phyloP scores from a whole-genome alignment of 2,329 filamentous ascomycete genomes.

The Passalora sequoiae region DNA sequence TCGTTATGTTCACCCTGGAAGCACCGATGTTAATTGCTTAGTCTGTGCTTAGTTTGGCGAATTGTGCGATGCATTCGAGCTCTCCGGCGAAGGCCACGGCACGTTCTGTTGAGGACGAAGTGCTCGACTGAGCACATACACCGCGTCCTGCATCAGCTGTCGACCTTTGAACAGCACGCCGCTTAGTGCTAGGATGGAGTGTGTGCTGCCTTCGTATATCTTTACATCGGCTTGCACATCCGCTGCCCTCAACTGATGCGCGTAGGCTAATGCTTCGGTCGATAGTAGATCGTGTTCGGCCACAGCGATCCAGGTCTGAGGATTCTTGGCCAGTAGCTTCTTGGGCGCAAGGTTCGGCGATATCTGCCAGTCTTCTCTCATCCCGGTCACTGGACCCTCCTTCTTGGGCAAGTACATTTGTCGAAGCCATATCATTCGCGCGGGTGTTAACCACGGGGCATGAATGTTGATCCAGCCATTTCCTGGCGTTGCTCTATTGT shows the following conservation, averaged over 20 bases:
- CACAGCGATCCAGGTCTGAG: constrained; percentile 20
- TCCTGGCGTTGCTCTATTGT: constrained; percentile 17
- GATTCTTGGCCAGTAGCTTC: constrained; percentile 18
- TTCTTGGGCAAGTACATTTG: constrained; percentile 18
- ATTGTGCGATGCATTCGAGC: neutral
- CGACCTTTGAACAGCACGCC: constrained; percentile 15
- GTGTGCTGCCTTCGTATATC: constrained; percentile 19
- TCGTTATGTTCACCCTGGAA: too few relatives aligned
- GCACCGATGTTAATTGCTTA: too few relatives aligned
- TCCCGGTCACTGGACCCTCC: neutral
- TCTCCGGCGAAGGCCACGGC: constrained; percentile 7
- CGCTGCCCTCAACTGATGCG: constrained; percentile 12
- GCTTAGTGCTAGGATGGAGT: constrained; percentile 17
- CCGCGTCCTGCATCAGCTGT: constrained; percentile 20
- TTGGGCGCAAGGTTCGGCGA: constrained; percentile 18
- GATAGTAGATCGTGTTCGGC: constrained; percentile 19
- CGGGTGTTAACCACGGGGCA: constrained; percentile 19
- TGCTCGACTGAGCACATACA: constrained; percentile 12
- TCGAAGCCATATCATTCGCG: constrained; percentile 19
- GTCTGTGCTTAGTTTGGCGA: too few relatives aligned
- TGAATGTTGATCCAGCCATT: constrained; percentile 21
- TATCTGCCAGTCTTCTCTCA: constrained; percentile 20
- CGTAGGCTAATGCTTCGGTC: constrained; percentile 18
- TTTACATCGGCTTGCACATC: constrained; percentile 16
- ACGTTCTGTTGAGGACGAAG: constrained; percentile 14